Evolutionary conservation across 495 filamentous ascomycete species (phyloP).

Genomic region (Neurospora tetraspora): DNA sequence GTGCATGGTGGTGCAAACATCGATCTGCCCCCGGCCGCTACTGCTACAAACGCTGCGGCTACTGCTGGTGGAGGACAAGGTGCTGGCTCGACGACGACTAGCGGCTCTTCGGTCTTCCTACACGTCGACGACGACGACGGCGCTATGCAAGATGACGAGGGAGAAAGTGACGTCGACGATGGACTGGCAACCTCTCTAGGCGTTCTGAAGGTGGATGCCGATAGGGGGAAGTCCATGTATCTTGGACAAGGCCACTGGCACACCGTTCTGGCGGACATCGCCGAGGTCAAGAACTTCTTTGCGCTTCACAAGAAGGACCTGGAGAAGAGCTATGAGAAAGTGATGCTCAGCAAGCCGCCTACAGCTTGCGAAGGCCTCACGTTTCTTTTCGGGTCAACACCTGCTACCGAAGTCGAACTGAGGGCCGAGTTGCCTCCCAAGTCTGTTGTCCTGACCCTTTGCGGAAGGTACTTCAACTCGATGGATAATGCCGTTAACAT

Average conservation of each 20-base stretch:
- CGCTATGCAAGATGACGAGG: slow-evolving; percentile 45
- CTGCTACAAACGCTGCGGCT: slow-evolving; percentile 30
- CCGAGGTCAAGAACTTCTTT: slow-evolving; percentile 91
- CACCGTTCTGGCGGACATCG: slow-evolving; percentile 76
- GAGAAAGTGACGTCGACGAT: slow-evolving; percentile 79
- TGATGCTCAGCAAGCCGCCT: slow-evolving; percentile 51
- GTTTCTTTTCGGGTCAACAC: slow-evolving; percentile 64
- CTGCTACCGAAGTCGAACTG: slow-evolving; percentile 63
- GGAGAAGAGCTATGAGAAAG: slow-evolving; percentile 47
- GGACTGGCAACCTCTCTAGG: slow-evolving; percentile 72
- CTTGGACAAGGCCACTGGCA: slow-evolving; percentile 88
- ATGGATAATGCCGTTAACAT: slow-evolving; percentile 52
- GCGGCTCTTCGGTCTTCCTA: slow-evolving; percentile 51
- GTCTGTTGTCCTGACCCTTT: slow-evolving; percentile 69
- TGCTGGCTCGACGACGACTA: slow-evolving; percentile 52
- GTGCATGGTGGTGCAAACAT: slow-evolving; percentile 77
- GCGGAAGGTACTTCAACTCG: slow-evolving; percentile 59
- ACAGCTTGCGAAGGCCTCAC: slow-evolving; percentile 53
- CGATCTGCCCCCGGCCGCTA: slow-evolving; percentile 23
- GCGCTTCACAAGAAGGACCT: slow-evolving; percentile 44
- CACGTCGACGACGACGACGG: slow-evolving; percentile 41
- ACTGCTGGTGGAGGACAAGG: slow-evolving; percentile 45
- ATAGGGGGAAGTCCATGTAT: slow-evolving; percentile 72
- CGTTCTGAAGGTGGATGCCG: slow-evolving; percentile 75
- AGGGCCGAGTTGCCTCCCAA: slow-evolving; percentile 70